Evolutionary conservation across 2,329 filamentous ascomycete genomes (phyloP), one percentile per base, ranked within the genome.

Genomic region (Massarina eburnea): DNA sequence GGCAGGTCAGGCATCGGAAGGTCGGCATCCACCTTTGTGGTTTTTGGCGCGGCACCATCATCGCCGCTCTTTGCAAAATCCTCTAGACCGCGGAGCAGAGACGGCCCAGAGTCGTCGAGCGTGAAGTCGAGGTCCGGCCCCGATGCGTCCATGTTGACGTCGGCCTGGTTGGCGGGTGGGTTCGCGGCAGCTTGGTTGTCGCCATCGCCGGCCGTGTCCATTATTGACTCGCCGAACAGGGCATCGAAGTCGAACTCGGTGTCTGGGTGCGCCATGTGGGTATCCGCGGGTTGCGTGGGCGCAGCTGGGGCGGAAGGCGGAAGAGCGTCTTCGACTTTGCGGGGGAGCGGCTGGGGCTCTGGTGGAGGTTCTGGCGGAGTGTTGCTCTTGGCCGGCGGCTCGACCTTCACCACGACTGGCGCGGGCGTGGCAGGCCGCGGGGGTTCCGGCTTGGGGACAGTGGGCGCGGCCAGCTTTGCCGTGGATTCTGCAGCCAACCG

Each of bases 201-300:
- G 17, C 17, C 49, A 21, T 54, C 55, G 33, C 43, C 58, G 7
- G 55, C 41, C 1, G 57, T 59, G 45, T 62, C 61, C 50, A 61
- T 60, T 2, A 54, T 43, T 21, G 39, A 35, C 45, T 68, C 62
- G 45, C 61, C 64, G 30, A 70, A 70, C 41, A 68, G 62, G 45
- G 65, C 60, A 36, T 68, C 66, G 40, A 69, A 68, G 43, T 73
- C 72, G 46, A 73, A 70, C 26, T 71, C 68, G n/a, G 54, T 54
- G 18, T 68, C 64, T 42, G 62, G 58, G 14, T 56, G 24, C 24
- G 47, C 61, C n/a, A 56, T 57, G 33, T 58, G 57, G 21, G 58
- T 59, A 19, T 64, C 60, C 0, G 61, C 62, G 47, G 43, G 54
- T 30, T 67, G 66, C 46, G 69, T 66, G 29, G 66, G 57, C 19